Evolutionary conservation across 768 basidiomycete species (phyloP), one percentile per base, ranked within the genome.

Genomic region (Kockovaella imperatae): DNA sequence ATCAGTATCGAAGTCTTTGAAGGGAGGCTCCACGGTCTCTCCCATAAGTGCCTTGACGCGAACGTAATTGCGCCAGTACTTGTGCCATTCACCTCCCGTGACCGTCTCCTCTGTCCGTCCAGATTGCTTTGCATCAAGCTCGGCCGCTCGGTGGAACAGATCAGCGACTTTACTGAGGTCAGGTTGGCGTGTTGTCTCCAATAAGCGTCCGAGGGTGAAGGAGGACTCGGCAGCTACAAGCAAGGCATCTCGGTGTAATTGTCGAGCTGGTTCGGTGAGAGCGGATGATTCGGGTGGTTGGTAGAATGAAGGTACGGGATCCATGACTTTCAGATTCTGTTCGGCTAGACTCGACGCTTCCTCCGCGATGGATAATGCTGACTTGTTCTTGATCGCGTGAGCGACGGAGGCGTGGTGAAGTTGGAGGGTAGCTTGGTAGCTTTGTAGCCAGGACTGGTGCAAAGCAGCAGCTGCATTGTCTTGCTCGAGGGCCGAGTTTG

Each of bases 141-240:
- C 42, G 56, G 67, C 62, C 1, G 69, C 69, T 14, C 56, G 31
- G 32, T 68, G 62, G 29, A 65, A 67, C 34, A 59, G 61, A 35
- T 70, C 63, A 5, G 47, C 51, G 3, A 63, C 60, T 2, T 47
- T 30, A 17, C 63, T 61, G 5, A 64, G 44, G 6, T 55, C 26
- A 53, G 3, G 21, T 49, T 41, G 7, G 43, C 58, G 15, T 13
- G 48, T 30, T 35, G 35, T 25, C 42, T 67, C 65, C 5, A 67
- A 30, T 14, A 67, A 42, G 18, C 64, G 25, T 2, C 52, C 65
- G 3, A 49, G 42, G 8, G 59, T 67, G 31, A 49, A 67, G 4
- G 47, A 26, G 17, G 59, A 45, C 34, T 70, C 67, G 5, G 67
- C 69, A 3, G 62, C 60, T 14, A 58, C 50, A 13, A 58, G 41